These are phyloP conservation scores for Mortierella sp. DNA, from an alignment of 371 early-diverging fungal genomes.

Conservation along the genomic window DNA sequence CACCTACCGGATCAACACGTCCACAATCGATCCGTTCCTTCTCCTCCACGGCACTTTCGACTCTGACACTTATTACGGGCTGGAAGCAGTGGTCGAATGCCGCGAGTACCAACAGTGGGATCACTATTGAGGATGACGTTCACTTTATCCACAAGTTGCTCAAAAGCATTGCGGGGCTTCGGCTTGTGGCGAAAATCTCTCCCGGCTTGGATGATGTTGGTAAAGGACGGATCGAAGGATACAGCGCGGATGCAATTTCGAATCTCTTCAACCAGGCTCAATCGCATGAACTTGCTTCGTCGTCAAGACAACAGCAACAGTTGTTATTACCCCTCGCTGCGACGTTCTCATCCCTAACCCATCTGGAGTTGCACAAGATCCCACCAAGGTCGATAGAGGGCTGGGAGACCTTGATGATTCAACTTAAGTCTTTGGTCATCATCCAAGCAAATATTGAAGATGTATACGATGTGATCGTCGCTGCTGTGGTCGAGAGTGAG, in stretches of 20 bases:
- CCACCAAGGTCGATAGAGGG: constrained; percentile 60
- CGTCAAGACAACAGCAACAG: not conserved
- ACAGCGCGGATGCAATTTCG: constrained; percentile 56
- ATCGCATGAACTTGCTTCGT: constrained; percentile 9
- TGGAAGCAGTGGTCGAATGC: constrained; percentile 71
- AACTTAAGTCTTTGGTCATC: constrained; percentile 61
- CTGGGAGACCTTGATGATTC: constrained; percentile 58
- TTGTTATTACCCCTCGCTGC: constrained; percentile 54
- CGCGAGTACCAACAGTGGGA: constrained; percentile 25
- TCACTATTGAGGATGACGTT: constrained; percentile 64
- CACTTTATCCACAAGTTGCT: constrained; percentile 64
- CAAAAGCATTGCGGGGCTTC: constrained; percentile 60
- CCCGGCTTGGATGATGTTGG: constrained; percentile 28
- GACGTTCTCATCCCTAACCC: constrained; percentile 60
- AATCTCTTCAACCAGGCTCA: constrained; percentile 31
- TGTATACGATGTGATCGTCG: constrained; percentile 56
- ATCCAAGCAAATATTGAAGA: constrained; percentile 61
- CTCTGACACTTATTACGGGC: constrained; percentile 66
- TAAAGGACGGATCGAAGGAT: constrained; percentile 60
- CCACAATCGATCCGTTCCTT: constrained; percentile 63
- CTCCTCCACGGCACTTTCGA: constrained; percentile 68
- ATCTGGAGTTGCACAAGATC: constrained; percentile 64
- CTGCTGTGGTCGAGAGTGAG: constrained; percentile 51
- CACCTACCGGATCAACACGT: constrained; percentile 52
- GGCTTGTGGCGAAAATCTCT: constrained; percentile 54